Conservation (phyloP, 2,329 filamentous ascomycete species). For the Emydomyces testavorans region DNA sequence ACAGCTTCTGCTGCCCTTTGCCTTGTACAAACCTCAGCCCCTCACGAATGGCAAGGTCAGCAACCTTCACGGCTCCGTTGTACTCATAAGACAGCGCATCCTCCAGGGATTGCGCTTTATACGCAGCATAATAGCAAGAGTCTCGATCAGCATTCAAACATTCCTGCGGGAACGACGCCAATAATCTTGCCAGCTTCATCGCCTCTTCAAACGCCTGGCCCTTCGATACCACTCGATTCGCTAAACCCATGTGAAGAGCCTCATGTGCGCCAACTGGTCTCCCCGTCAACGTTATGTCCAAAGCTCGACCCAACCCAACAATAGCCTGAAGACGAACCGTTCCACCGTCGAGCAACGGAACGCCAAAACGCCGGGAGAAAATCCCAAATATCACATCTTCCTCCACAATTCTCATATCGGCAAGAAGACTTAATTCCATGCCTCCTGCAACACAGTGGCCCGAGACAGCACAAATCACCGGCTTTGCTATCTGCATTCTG, state of each 20-base stretch:
- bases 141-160: slow-evolving; percentile 43
- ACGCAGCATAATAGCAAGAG: slow-evolving; percentile 42
- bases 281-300: slow-evolving; percentile 49
- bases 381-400: slow-evolving; percentile 45
- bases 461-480: slow-evolving; percentile 42
- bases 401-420: slow-evolving; percentile 44
- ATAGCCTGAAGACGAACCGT: slow-evolving; percentile 43
- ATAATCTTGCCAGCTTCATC: slow-evolving; percentile 35
- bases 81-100: slow-evolving; percentile 43
- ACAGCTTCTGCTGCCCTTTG: slow-evolving; percentile 8
- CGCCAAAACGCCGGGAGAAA: slow-evolving; percentile 45
- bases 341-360: slow-evolving; percentile 43
- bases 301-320: slow-evolving; percentile 42
- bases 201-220: slow-evolving; percentile 43
- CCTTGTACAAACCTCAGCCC: slow-evolving; percentile 12
- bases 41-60: slow-evolving; percentile 22
- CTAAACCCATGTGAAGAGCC: slow-evolving; percentile 43
- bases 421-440: slow-evolving; percentile 43
- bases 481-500: slow-evolving; percentile 41
- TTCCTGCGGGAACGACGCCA: slow-evolving; percentile 41
- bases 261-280: slow-evolving; percentile 40
- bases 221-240: slow-evolving; percentile 42
- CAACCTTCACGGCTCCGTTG: slow-evolving; percentile 33
- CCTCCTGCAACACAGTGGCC: slow-evolving; percentile 46
- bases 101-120: slow-evolving; percentile 38